A percentile compares a stretch with the other conserved stretches of the same genome.
Conservation (phyloP, 1,284 basidiomycete genomes). For the Boletus semigastroideus region DNA sequence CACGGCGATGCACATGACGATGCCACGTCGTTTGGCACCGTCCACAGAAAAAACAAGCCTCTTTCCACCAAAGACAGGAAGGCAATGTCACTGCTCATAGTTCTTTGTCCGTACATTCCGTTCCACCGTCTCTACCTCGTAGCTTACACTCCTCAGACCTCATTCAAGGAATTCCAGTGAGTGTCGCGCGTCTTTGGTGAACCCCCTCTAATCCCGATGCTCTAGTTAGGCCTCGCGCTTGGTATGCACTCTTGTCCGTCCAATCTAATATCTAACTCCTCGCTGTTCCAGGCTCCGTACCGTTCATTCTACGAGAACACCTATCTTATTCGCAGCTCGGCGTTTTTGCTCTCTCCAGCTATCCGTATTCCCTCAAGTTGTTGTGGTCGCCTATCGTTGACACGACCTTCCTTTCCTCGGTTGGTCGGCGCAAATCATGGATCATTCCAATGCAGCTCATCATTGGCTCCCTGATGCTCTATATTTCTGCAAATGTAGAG, state of each 20-base stretch:
- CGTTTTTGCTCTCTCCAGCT: constrained; percentile 90
- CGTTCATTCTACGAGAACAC: constrained; percentile 93
- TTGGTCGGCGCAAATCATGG: constrained; percentile 97
- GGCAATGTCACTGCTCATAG: constrained; percentile 83
- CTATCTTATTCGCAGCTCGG: constrained; percentile 96
- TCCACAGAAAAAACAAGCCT: constrained; percentile 41
- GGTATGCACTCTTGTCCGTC: constrained; percentile 42
- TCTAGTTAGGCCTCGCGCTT: constrained; percentile 70
- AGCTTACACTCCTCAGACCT: constrained; percentile 55
- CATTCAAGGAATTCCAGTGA: constrained; percentile 94
- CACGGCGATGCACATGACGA: constrained; percentile 38
- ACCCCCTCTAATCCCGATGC: constrained; percentile 12
- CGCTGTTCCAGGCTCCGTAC: constrained; percentile 77
- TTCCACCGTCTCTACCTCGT: constrained; percentile 6
- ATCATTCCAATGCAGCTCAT: constrained; percentile 96
- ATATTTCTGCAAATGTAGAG: constrained; percentile 82
- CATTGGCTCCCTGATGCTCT: constrained; percentile 86
- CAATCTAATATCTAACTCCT: constrained; percentile 6
- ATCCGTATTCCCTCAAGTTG: constrained; percentile 97
- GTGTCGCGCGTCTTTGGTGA: constrained; percentile 37
- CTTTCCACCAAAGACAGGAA: constrained; percentile 77
- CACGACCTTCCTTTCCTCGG: constrained; percentile 76
- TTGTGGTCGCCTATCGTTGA: constrained; percentile 99
- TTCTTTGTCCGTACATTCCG: constrained; percentile 74
- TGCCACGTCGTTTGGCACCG: constrained; percentile 27